phyloP scores from a whole-genome alignment of 441 rosid species.

The Melastoma candidum region DNA sequence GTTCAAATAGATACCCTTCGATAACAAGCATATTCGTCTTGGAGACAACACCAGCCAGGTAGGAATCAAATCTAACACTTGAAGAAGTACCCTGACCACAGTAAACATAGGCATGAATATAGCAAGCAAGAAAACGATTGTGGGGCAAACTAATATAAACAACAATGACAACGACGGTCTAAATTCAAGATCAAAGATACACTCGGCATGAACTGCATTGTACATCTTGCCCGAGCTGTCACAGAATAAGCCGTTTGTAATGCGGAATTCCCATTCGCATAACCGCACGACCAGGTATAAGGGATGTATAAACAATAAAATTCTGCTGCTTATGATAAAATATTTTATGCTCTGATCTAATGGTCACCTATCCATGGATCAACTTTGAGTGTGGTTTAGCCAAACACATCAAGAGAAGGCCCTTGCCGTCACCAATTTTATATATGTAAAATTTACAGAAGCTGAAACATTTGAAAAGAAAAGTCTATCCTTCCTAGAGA shows the following conservation, averaged over 20 bases:
- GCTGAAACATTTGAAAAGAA: not conserved
- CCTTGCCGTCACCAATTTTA: not conserved
- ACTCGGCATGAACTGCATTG: not conserved
- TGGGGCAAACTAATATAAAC: not conserved
- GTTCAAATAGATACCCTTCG: conserved; percentile 93
- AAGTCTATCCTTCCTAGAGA: not conserved
- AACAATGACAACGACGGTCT: not conserved
- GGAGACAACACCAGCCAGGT: conserved; percentile 62
- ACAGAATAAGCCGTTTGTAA: too few relatives aligned
- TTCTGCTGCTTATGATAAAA: too few relatives aligned
- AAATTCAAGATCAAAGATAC: conserved; percentile 2
- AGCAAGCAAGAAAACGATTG: not conserved
- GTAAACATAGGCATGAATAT: conserved; percentile 12
- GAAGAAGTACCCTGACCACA: conserved; percentile 80
- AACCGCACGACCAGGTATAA: too few relatives aligned
- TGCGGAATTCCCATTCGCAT: too few relatives aligned
- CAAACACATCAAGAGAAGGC: not conserved
- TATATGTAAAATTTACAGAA: not conserved
- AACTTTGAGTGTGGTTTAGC: not conserved
- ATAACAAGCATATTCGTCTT: conserved; percentile 72
- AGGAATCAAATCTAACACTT: conserved; percentile 54
- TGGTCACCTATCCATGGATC: too few relatives aligned
- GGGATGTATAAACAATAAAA: too few relatives aligned
- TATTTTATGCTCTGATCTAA: too few relatives aligned
- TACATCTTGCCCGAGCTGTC: too few relatives aligned